Base-by-base conservation (phyloP, 768 basidiomycete genomes). In the Podaxis rugospora region DNA sequence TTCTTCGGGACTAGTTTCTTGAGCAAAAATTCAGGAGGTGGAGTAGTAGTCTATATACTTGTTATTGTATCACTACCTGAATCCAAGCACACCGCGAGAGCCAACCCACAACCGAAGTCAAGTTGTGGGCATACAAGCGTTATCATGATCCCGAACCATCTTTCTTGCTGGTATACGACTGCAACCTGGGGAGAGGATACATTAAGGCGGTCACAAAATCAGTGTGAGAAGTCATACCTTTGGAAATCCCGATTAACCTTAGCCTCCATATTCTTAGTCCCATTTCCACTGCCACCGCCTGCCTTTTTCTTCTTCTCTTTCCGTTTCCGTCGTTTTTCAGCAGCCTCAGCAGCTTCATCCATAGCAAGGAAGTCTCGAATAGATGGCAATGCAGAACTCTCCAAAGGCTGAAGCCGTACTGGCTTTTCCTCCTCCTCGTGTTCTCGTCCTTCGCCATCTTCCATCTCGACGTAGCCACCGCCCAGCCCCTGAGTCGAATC, bases 301-400 rank as follows among this genome's bases (percentile, higher is more conserved):
- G 57, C 73, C 67, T 83, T 85, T 66, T 85, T 85, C 73, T 92
- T 91, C 59, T 92, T 91, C 59, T 92, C 89, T 71, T 92, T 94
- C 58, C 83, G 80, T 64, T 89, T 86, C 64, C 79, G 83, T 64
- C 87, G 79, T 70, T 92, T 92, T 58, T 87, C 83, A 13, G 79
- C 78, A 61, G 82, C 81, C 63, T 82, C 84, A 4, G 81, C 83
- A 14, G 83, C 88, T 40, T 84, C 78, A 63, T 94, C 90, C 78
- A 90, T 83, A 5, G 87, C 89, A 40, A 98, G 75, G 62, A 97
- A 80, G 28, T 92, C 90, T 54, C 84, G 83, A 70, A 96, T 90
- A 14, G 92, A 93, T 36, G 92, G 91, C 16, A 95, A 67, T 5
- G 85, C 82, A 23, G 92, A 93, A n/a, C 91, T 89, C 54, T 81